These are phyloP conservation scores for Entelexis sorbosivorans DNA, from an alignment of 1,139 yeast genomes.

Conservation along the genomic window DNA sequence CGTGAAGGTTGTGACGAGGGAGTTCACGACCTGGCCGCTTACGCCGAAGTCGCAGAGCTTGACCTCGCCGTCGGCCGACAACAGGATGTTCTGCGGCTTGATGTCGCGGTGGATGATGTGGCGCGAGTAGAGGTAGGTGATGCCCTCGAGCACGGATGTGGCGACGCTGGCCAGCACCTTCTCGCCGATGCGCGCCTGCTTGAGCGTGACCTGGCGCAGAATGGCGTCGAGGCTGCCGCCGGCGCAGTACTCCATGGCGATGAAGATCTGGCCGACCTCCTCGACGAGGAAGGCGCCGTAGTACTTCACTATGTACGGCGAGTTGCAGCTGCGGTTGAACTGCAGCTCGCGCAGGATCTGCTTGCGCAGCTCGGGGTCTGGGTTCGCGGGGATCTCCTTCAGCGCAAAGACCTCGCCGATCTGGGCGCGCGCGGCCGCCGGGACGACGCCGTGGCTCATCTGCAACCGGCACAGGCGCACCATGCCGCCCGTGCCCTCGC, in stretches of 20 bases:
- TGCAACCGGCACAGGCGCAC: slow-evolving; percentile 64
- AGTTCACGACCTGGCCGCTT: slow-evolving; percentile 90
- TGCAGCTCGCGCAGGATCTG: slow-evolving; percentile 85
- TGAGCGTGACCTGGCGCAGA: slow-evolving; percentile 50
- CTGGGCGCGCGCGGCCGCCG: slow-evolving; percentile 26
- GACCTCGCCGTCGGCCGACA: slow-evolving; percentile 66
- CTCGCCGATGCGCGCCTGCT: slow-evolving; percentile 83
- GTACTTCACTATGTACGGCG: slow-evolving; percentile 78
- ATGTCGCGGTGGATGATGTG: slow-evolving; percentile 81
- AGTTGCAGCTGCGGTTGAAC: slow-evolving; percentile 69
- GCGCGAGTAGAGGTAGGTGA: slow-evolving; percentile 77
- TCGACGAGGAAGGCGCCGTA: slow-evolving; percentile 84
- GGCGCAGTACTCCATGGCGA: slow-evolving; percentile 96
- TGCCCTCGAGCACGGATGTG: slow-evolving; percentile 68
- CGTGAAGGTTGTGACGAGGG: slow-evolving; percentile 88
- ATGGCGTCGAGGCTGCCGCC: slow-evolving; percentile 84
- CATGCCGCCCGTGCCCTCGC: slow-evolving; percentile 93
- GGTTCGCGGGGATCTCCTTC: slow-evolving; percentile 68
- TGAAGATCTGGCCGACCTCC: slow-evolving; percentile 63
- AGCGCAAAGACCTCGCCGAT: slow-evolving; percentile 48
- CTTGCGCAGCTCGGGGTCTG: slow-evolving; percentile 65
- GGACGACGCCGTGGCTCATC: slow-evolving; percentile 36
- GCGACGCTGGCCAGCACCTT: slow-evolving; percentile 85
- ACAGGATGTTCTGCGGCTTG: slow-evolving; percentile 80
- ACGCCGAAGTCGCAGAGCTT: slow-evolving; percentile 98